Conservation (phyloP, 2,329 filamentous ascomycete species). For the Trichophyton schoenleinii region DNA sequence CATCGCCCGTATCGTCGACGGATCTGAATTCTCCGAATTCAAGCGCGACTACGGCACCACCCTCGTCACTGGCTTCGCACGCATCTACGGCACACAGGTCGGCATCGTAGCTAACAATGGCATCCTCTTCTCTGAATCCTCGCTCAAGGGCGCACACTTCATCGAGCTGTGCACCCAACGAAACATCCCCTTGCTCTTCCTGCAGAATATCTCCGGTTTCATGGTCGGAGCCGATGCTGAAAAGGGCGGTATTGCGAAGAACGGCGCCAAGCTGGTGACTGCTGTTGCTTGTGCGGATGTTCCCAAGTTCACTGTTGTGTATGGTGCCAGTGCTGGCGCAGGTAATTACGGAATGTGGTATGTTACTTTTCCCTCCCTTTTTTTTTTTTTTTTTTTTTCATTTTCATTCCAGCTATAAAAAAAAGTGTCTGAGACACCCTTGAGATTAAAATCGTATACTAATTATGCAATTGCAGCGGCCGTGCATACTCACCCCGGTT, state of each 20-base stretch:
- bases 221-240: constrained; percentile 94
- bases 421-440: too few species aligned
- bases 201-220: constrained; percentile 96
- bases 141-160: constrained; percentile 91
- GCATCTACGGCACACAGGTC: constrained; percentile 78
- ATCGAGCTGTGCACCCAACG: constrained; percentile 88
- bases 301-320: constrained; percentile 91
- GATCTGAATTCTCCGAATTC: constrained; percentile 82
- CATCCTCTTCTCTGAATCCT: constrained; percentile 79
- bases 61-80: constrained; percentile 81
- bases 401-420: not conserved
- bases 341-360: constrained; percentile 97
- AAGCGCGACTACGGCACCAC: constrained; percentile 83
- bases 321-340: constrained; percentile 84
- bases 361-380: constrained; percentile 18
- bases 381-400: too few species aligned
- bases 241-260: constrained; percentile 90
- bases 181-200: constrained; percentile 76
- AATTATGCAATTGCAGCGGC: constrained; percentile 41
- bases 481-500: constrained; percentile 84
- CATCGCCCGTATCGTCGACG: constrained; percentile 85
- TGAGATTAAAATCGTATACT: not conserved
- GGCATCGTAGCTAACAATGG: constrained; percentile 95
- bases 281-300: constrained; percentile 89
- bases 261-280: constrained; percentile 91